Percentiles rank a stretch among this genome's conserved stretches.
These are phyloP conservation scores for Talaromyces amestolkiae DNA, from an alignment of 2,329 filamentous ascomycete genomes.

Conservation along the genomic window DNA sequence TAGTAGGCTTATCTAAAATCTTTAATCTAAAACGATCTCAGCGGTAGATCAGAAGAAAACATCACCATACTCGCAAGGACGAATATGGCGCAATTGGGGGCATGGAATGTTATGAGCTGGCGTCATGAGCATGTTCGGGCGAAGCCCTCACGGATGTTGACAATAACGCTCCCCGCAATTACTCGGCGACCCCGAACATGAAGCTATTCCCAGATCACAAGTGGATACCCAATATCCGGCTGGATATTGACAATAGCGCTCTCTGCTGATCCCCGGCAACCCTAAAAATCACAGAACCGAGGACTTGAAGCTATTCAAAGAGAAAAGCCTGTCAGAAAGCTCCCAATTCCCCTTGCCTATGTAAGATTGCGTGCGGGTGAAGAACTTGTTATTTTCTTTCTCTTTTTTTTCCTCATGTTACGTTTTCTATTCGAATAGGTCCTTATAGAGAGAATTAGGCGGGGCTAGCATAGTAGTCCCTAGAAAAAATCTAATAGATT, in stretches of 20 bases:
- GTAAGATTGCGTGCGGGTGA: not conserved
- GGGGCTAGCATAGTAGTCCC: no score
- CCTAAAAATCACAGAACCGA: slow-evolving; percentile 19
- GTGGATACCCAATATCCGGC: no score
- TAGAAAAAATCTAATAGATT: no score
- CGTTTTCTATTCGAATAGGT: no score
- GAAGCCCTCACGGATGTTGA: not conserved
- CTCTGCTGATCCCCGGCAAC: not conserved
- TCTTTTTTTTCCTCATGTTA: not conserved
- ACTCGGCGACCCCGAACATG: not conserved
- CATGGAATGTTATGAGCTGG: not conserved
- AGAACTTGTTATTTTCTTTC: not conserved
- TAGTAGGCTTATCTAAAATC: no score
- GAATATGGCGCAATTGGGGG: no score
- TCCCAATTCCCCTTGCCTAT: not conserved
- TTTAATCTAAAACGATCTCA: no score
- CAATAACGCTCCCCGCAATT: not conserved
- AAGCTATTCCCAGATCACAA: not conserved
- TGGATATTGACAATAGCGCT: not conserved
- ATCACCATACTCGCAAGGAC: no score
- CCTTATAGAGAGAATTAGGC: no score
- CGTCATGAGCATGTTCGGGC: not conserved
- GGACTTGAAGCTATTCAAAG: not conserved
- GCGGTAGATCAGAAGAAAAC: no score
- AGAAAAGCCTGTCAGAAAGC: not conserved